Evolutionary conservation across 2,329 filamentous ascomycete genomes (phyloP).

Genomic region (Triangularia verruculosa): DNA sequence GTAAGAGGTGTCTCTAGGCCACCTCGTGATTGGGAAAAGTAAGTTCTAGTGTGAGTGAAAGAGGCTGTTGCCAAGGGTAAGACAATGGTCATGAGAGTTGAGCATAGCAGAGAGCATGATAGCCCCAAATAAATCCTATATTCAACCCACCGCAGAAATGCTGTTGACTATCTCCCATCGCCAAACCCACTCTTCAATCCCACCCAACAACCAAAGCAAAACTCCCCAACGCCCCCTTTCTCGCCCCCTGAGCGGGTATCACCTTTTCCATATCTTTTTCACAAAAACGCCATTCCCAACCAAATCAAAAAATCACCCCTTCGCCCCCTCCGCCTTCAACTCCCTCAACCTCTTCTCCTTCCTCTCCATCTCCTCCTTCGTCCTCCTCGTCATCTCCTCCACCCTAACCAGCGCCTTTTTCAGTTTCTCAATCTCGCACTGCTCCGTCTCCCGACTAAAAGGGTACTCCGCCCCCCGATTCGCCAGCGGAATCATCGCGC

Average conservation of each 20-base stretch:
- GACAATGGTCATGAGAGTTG: no score
- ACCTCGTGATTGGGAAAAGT: no score
- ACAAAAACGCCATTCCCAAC: neutral
- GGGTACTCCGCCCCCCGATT: conserved; percentile 62
- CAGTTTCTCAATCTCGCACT: conserved; percentile 58
- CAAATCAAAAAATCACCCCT: conserved; percentile 10
- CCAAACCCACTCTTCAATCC: neutral
- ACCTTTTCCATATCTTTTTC: neutral
- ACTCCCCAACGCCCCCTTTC: neutral
- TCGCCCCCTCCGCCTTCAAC: conserved; percentile 54
- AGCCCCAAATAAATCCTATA: neutral
- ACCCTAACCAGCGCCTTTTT: conserved; percentile 64
- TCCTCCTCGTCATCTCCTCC: conserved; percentile 55
- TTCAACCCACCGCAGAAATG: neutral
- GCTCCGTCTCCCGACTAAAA: conserved; percentile 71
- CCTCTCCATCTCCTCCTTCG: conserved; percentile 59
- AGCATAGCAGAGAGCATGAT: no score
- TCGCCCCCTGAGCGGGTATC: neutral
- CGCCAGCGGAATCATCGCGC: conserved; percentile 69
- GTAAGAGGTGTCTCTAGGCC: no score
- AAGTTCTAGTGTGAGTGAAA: no score
- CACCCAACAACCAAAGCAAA: neutral
- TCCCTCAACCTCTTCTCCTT: conserved; percentile 61
- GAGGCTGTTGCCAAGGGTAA: no score
- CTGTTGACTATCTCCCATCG: neutral